These are phyloP conservation scores for Termitomyces sp. DNA, from an alignment of 768 basidiomycete species.

Conservation along the genomic window DNA sequence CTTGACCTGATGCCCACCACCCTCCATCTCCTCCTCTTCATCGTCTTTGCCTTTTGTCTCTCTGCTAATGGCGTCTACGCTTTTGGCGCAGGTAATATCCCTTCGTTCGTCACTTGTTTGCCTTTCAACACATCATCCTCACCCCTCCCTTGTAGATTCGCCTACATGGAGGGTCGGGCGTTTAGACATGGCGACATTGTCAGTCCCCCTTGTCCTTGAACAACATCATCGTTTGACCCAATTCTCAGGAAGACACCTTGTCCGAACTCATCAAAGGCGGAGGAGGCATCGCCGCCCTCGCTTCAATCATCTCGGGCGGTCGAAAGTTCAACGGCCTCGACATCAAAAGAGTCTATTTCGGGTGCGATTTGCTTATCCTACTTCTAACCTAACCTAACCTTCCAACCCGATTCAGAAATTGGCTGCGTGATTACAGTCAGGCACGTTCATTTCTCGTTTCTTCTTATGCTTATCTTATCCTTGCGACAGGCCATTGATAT, in stretches of 20 bases:
- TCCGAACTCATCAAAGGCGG: constrained; percentile 53
- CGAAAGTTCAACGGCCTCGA: constrained; percentile 76
- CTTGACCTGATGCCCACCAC: constrained; percentile 17
- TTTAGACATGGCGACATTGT: constrained; percentile 90
- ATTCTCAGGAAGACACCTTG: constrained; percentile 58
- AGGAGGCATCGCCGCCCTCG: constrained; percentile 46
- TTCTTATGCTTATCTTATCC: too few relatives aligned
- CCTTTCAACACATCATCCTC: not conserved
- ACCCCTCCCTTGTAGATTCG: constrained; percentile 40
- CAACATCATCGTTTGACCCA: constrained; percentile 5
- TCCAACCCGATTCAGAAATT: constrained; percentile 44
- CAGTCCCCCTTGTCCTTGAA: constrained; percentile 18
- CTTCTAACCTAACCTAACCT: not conserved
- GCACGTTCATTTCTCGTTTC: constrained; percentile 20
- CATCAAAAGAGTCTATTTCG: constrained; percentile 80
- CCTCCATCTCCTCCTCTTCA: constrained; percentile 36
- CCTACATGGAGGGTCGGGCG: constrained; percentile 81
- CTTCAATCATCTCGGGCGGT: constrained; percentile 51
- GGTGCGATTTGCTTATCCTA: constrained; percentile 35
- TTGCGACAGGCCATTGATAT: constrained; percentile 68
- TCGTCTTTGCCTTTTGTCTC: constrained; percentile 51
- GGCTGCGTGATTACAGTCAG: constrained; percentile 87
- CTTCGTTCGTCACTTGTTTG: constrained; percentile 37
- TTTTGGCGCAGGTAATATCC: constrained; percentile 86
- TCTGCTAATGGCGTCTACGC: constrained; percentile 57